phyloP scores from a whole-genome alignment of 768 basidiomycete species.

The Pleurotus eryngii region DNA sequence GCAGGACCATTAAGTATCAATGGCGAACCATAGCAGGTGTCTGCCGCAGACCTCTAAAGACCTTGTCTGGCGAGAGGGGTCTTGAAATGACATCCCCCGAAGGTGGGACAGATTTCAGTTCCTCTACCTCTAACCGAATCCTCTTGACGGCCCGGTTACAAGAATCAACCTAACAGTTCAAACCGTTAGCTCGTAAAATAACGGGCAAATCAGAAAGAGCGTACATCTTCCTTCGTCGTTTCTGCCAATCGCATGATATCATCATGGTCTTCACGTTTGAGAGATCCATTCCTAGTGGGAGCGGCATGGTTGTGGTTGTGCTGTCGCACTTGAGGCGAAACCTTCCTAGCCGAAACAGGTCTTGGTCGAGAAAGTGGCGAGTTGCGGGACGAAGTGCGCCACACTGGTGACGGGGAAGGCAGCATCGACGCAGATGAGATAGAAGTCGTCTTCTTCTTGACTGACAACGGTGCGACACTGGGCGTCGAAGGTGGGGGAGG shows the following conservation, averaged over 20 bases:
- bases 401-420: slow-evolving; percentile 33
- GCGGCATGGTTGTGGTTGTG: slow-evolving; percentile 28
- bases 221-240: slow-evolving; percentile 66
- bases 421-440: slow-evolving; percentile 38
- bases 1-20: slow-evolving; percentile 1
- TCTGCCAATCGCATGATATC: slow-evolving; percentile 46
- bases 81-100: slow-evolving; percentile 34
- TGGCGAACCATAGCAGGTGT: slow-evolving; percentile 39
- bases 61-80: slow-evolving; percentile 59
- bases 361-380: slow-evolving; percentile 52
- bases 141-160: slow-evolving; percentile 72
- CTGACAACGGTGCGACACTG: slow-evolving; percentile 72
- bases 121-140: slow-evolving; percentile 69
- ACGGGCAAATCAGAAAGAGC: slow-evolving; percentile 16
- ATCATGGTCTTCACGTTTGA: slow-evolving; percentile 37
- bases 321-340: slow-evolving; percentile 51
- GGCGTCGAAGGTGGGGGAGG: slow-evolving; percentile 30
- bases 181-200: slow-evolving; percentile 1
- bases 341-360: slow-evolving; percentile 47
- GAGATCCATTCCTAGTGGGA: neutral
- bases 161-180: slow-evolving; percentile 55
- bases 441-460: slow-evolving; percentile 79
- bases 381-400: slow-evolving; percentile 41
- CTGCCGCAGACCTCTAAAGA: slow-evolving; percentile 41
- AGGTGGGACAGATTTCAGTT: slow-evolving; percentile 20